Evolutionary conservation across 805 yeast genomes (phyloP).

Genomic region (Cyberlindnera saturnus): DNA sequence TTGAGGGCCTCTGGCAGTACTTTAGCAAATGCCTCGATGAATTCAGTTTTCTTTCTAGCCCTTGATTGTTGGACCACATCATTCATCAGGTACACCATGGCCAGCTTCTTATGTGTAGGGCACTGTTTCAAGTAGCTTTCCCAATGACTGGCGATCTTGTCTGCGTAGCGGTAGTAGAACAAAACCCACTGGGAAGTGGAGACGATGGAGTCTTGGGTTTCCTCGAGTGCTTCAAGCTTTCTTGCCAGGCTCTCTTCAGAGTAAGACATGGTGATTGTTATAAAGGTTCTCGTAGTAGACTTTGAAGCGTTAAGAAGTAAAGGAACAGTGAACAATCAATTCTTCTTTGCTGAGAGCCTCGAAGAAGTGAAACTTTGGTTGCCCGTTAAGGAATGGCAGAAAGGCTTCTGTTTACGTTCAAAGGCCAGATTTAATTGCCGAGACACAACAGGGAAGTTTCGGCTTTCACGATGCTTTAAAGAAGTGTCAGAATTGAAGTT

Average conservation of each 20-base stretch:
- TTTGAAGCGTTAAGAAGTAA: too few relatives aligned
- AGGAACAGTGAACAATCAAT: too few relatives aligned
- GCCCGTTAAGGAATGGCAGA: too few relatives aligned
- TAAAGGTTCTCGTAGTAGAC: too few relatives aligned
- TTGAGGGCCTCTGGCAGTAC: conserved; percentile 39
- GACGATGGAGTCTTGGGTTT: conserved; percentile 68
- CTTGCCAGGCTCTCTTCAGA: conserved; percentile 42
- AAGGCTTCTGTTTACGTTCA: too few relatives aligned
- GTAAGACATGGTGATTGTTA: conserved; percentile 33
- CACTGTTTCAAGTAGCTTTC: conserved; percentile 28
- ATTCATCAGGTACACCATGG: conserved; percentile 66
- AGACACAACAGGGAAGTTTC: too few relatives aligned
- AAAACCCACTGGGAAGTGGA: conserved; percentile 70
- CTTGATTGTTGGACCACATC: conserved; percentile 79
- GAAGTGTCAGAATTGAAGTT: too few relatives aligned
- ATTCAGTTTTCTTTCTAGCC: conserved; percentile 53
- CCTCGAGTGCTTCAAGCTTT: conserved; percentile 43
- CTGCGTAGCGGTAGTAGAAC: conserved; percentile 58
- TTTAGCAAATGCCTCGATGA: conserved; percentile 49
- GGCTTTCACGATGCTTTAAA: too few relatives aligned
- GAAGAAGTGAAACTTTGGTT: too few relatives aligned
- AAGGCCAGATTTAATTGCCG: too few relatives aligned
- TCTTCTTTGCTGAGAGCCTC: too few relatives aligned
- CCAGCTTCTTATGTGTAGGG: conserved; percentile 39
- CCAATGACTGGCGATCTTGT: conserved; percentile 50